Conservation (phyloP, 352 stramenopile genomes). For the Pythium monospermum region DNA sequence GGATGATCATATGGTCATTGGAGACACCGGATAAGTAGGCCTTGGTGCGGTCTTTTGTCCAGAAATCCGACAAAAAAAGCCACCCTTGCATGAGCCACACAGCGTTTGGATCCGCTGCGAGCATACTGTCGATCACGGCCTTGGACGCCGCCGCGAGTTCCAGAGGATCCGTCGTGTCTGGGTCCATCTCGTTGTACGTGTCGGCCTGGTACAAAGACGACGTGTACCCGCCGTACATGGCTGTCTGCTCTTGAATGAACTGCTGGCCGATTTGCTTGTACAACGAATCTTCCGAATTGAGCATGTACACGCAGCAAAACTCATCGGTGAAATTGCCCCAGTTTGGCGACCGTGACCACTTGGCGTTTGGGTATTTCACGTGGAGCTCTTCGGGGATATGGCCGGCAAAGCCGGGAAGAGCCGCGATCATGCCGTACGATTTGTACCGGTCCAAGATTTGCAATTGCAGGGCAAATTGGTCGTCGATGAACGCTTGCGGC, state of each 20-base stretch:
- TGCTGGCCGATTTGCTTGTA: constrained; percentile 75
- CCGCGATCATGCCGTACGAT: constrained; percentile 87
- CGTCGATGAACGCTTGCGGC: constrained; percentile 80
- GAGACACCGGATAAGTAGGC: constrained; percentile 34
- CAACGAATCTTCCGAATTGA: constrained; percentile 74
- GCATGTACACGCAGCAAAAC: constrained; percentile 82
- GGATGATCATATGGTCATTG: constrained; percentile 56
- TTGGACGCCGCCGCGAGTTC: constrained; percentile 48
- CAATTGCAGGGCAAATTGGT: constrained; percentile 69
- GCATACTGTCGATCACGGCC: constrained; percentile 75
- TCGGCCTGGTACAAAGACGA: constrained; percentile 78
- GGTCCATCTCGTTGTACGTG: constrained; percentile 84
- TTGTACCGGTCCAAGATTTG: constrained; percentile 81
- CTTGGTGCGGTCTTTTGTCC: constrained; percentile 53
- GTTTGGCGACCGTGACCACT: constrained; percentile 76
- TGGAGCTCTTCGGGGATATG: constrained; percentile 86
- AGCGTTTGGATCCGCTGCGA: constrained; percentile 52
- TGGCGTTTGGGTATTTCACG: constrained; percentile 57
- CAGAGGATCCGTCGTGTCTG: constrained; percentile 45
- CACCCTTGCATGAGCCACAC: constrained; percentile 85
- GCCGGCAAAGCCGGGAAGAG: constrained; percentile 85
- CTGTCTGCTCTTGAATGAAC: constrained; percentile 68
- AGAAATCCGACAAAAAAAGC: constrained; percentile 73
- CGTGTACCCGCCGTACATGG: constrained; percentile 65
- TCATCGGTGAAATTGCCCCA: constrained; percentile 76